These are phyloP conservation scores for Coniella lustricola DNA, from an alignment of 2,329 filamentous ascomycete genomes.

Conservation along the genomic window DNA sequence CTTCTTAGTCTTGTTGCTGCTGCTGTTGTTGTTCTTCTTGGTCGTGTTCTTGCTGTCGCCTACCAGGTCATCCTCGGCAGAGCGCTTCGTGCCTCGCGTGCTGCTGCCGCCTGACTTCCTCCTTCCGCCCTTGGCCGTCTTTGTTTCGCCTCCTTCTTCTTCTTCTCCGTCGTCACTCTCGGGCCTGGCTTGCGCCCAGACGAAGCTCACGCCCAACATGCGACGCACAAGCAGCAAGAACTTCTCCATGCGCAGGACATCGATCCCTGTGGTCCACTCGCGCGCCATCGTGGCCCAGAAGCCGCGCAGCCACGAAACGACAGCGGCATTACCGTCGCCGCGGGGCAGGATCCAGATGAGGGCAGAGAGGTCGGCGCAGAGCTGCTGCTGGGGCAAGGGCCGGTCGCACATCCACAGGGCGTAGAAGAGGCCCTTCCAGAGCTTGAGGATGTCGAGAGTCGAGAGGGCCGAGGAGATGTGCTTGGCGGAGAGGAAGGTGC, in stretches of 20 bases:
- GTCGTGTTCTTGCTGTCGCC: not conserved
- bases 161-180: slow-evolving; percentile 25
- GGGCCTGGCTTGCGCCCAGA: slow-evolving; percentile 29
- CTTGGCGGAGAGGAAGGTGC: slow-evolving; percentile 65
- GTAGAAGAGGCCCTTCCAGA: slow-evolving; percentile 95
- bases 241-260: slow-evolving; percentile 81
- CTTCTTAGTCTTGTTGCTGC: not conserved
- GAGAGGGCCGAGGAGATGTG: slow-evolving; percentile 46
- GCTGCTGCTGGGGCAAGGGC: slow-evolving; percentile 75
- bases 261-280: slow-evolving; percentile 60
- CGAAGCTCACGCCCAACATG: slow-evolving; percentile 66
- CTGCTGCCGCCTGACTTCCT: slow-evolving; percentile 8
- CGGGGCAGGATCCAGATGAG: slow-evolving; percentile 57
- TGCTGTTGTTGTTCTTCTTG: not conserved
- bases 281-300: slow-evolving; percentile 66
- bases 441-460: slow-evolving; percentile 68
- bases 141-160: slow-evolving; percentile 18
- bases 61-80: not conserved
- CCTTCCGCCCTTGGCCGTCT: slow-evolving; percentile 24
- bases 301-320: slow-evolving; percentile 46
- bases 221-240: slow-evolving; percentile 79
- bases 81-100: not conserved
- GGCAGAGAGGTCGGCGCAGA: slow-evolving; percentile 69
- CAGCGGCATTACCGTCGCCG: no score
- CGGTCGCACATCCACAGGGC: slow-evolving; percentile 92